Evolutionary conservation across 306 rosid genomes (phyloP).

Genomic region (Rosa persica): DNA sequence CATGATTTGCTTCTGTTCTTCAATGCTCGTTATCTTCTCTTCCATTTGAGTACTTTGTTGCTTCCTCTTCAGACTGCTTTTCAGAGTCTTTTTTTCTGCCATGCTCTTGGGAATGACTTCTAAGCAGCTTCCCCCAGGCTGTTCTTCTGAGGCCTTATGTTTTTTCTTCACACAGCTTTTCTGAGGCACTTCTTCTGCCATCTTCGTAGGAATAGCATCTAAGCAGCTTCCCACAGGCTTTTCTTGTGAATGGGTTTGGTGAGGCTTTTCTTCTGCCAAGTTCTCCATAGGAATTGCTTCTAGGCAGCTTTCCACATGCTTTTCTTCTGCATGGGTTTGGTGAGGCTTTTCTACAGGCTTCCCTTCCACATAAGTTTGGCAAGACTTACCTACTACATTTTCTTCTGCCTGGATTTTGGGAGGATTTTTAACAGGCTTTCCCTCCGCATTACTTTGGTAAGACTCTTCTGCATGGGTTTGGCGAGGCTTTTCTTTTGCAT

Average conservation of each 20-base stretch:
- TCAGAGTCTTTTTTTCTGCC: slow-evolving; percentile 14
- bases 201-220: slow-evolving; percentile 1
- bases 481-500: slow-evolving; percentile 8
- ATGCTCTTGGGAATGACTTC: slow-evolving; percentile 19
- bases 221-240: slow-evolving; percentile 10
- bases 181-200: slow-evolving; percentile 18
- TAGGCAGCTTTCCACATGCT: slow-evolving; percentile 1
- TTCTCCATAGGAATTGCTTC: slow-evolving; percentile 15
- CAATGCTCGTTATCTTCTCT: slow-evolving; percentile 5
- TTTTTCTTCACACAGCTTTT: slow-evolving; percentile 7
- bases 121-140: neutral
- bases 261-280: slow-evolving; percentile 5
- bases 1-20: slow-evolving; percentile 32
- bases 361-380: neutral
- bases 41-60: slow-evolving; percentile 7
- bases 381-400: slow-evolving; percentile 18
- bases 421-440: slow-evolving; percentile 18
- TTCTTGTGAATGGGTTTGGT: slow-evolving; percentile 4
- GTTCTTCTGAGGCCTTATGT: neutral
- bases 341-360: slow-evolving; percentile 10
- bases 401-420: neutral
- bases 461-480: slow-evolving; percentile 3
- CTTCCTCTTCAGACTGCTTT: slow-evolving; percentile 9
- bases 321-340: neutral
- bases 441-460: neutral